phyloP scores from a whole-genome alignment of 2,329 filamentous ascomycete genomes.

The Zasmidium cellare region DNA sequence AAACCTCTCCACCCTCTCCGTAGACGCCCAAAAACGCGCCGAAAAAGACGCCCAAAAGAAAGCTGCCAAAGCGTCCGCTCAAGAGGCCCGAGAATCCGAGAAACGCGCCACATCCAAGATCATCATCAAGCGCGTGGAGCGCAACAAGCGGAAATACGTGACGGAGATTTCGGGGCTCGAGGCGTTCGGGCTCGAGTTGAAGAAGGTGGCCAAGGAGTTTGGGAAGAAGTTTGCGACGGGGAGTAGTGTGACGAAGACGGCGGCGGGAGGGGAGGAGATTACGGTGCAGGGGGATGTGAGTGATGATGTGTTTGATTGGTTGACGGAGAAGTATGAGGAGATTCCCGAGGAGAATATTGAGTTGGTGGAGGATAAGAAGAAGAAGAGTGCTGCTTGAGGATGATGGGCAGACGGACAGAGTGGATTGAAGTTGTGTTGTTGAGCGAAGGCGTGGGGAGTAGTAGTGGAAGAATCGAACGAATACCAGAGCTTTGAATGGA shows the following conservation, averaged over 20 bases:
- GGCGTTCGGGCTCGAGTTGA: constrained; percentile 85
- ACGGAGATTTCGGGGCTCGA: constrained; percentile 91
- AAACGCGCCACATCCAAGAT: constrained; percentile 80
- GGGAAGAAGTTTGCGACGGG: constrained; percentile 99
- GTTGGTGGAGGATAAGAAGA: constrained; percentile 92
- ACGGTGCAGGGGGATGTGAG: constrained; percentile 97
- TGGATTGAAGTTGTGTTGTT: neutral
- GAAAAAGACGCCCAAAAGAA: constrained; percentile 97
- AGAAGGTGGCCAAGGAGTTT: constrained; percentile 78
- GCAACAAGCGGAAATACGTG: constrained; percentile 96
- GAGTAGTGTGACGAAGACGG: constrained; percentile 82
- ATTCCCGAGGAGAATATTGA: constrained; percentile 96
- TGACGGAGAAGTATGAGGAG: constrained; percentile 83
- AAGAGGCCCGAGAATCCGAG: constrained; percentile 79
- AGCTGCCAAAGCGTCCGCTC: constrained; percentile 86
- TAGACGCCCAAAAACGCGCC: constrained; percentile 91
- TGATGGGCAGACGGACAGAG: neutral
- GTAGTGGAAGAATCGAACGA: neutral
- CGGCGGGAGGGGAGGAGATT: constrained; percentile 82
- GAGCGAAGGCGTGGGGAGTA: neutral
- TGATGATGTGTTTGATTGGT: constrained; percentile 88
- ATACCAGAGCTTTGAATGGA: too few species aligned
- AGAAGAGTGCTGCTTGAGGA: constrained; percentile 56
- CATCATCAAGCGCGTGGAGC: constrained; percentile 93
- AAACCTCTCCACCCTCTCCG: constrained; percentile 79